Evolutionary conservation across 2,329 filamentous ascomycete species (phyloP).

Genomic region (Penicillium glabrum): DNA sequence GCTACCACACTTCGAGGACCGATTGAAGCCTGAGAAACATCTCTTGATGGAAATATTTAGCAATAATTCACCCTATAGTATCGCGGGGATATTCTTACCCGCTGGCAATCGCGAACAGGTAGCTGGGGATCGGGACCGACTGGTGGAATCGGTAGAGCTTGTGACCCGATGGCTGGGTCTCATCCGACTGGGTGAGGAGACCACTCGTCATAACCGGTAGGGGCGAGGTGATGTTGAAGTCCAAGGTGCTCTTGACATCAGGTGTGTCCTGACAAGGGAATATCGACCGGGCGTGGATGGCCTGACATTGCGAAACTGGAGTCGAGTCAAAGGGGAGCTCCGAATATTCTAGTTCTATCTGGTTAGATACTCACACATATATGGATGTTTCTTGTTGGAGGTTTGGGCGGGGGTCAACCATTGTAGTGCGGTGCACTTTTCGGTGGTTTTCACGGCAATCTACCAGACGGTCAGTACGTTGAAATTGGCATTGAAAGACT

Average conservation of each 20-base stretch:
- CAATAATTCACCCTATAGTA: background rate
- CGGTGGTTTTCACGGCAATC: conserved; percentile 77
- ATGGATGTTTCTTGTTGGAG: conserved; percentile 91
- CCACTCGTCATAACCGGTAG: conserved; percentile 92
- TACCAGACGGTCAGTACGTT: conserved; percentile 24
- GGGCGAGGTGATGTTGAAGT: conserved; percentile 82
- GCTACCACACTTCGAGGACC: conserved; percentile 82
- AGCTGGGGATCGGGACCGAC: conserved; percentile 87
- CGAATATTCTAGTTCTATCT: background rate
- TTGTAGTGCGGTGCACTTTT: conserved; percentile 86
- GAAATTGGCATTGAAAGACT: background rate
- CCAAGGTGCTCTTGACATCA: conserved; percentile 93
- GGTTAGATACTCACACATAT: conserved; percentile 65
- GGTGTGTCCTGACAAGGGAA: conserved; percentile 98
- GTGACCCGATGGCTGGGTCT: conserved; percentile 54
- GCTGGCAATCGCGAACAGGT: conserved; percentile 87
- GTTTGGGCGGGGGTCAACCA: conserved; percentile 95
- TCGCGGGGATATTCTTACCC: conserved; percentile 35
- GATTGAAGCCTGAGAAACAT: conserved; percentile 81
- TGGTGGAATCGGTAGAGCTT: conserved; percentile 83
- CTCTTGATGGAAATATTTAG: conserved; percentile 50
- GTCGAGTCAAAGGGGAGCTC: background rate
- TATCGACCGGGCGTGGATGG: conserved; percentile 88
- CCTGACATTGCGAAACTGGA: conserved; percentile 85
- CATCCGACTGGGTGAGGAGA: conserved; percentile 57